A percentile compares a stretch with the other conserved stretches of the same genome.
Evolutionary conservation across 2,329 filamentous ascomycete genomes (phyloP).

Genomic region (Graphilbum ipis-grandicollis): DNA sequence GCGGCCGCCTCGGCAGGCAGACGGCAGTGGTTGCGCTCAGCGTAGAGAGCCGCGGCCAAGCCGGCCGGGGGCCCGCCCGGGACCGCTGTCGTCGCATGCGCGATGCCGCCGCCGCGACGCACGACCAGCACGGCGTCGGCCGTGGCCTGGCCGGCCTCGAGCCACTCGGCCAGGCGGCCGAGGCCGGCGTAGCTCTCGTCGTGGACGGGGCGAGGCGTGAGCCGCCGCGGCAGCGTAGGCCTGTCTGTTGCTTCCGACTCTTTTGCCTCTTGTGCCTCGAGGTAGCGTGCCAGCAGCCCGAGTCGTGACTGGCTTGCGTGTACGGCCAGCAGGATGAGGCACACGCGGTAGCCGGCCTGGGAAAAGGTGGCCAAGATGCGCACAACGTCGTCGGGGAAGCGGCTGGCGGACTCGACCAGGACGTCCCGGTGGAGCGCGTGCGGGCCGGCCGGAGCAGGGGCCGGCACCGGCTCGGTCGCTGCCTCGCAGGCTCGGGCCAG

Average conservation of each 20-base stretch:
- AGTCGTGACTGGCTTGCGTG: conserved; percentile 22
- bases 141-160: too few species aligned
- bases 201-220: conserved; percentile 26
- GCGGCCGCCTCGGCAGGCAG: conserved; percentile 4
- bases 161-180: conserved; percentile 17
- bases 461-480: conserved; percentile 12
- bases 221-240: conserved; percentile 16
- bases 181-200: conserved; percentile 26
- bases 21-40: conserved; percentile 7
- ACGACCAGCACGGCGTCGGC: conserved; percentile 22
- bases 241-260: too few species aligned
- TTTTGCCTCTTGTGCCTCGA: too few species aligned
- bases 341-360: conserved; percentile 18
- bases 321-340: conserved; percentile 24
- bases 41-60: conserved; percentile 5
- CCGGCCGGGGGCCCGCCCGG: not conserved
- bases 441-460: not conserved
- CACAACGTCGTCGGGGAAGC: conserved; percentile 23
- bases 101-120: conserved; percentile 20
- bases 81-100: conserved; percentile 9
- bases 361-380: conserved; percentile 18
- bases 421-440: conserved; percentile 15
- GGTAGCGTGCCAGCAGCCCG: conserved; percentile 23
- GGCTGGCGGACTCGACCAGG: conserved; percentile 27
- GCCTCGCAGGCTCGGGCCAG: conserved; percentile 20